Conservation (phyloP, 805 yeast genomes). For the Wickerhamiella australiensis region DNA sequence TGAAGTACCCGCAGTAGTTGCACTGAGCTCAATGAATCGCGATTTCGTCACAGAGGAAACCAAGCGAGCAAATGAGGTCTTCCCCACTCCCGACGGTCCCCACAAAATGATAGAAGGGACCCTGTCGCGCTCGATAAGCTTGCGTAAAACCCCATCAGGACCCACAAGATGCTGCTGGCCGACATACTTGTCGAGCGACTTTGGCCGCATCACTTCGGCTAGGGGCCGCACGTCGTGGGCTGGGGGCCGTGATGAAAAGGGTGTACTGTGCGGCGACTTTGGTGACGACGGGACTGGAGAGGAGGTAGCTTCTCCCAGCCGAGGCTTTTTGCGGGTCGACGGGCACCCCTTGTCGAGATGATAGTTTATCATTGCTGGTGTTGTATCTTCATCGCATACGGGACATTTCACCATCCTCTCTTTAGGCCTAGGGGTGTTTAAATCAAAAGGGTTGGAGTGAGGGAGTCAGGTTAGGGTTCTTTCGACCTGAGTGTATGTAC, state of each 20-base stretch:
- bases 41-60: conserved; percentile 43
- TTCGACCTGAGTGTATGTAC: too few species aligned
- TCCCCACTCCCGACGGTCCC: conserved; percentile 94
- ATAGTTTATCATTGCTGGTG: conserved; percentile 24
- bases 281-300: background rate
- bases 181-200: conserved; percentile 49
- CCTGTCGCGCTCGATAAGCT: conserved; percentile 41
- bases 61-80: conserved; percentile 74
- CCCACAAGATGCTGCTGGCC: conserved; percentile 80
- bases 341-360: conserved; percentile 31
- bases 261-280: too few species aligned
- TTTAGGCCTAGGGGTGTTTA: too few species aligned
- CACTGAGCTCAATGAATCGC: conserved; percentile 69
- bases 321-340: background rate
- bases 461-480: too few species aligned
- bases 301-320: background rate
- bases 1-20: conserved; percentile 56
- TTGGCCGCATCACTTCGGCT: conserved; percentile 78
- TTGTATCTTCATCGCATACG: conserved; percentile 24
- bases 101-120: conserved; percentile 75
- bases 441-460: too few species aligned
- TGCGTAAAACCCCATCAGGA: conserved; percentile 46
- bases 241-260: too few species aligned
- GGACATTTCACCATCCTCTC: conserved; percentile 28
- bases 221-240: conserved; percentile 40